Evolutionary conservation across 805 yeast genomes (phyloP).

Genomic region (Alloascoidea africana): DNA sequence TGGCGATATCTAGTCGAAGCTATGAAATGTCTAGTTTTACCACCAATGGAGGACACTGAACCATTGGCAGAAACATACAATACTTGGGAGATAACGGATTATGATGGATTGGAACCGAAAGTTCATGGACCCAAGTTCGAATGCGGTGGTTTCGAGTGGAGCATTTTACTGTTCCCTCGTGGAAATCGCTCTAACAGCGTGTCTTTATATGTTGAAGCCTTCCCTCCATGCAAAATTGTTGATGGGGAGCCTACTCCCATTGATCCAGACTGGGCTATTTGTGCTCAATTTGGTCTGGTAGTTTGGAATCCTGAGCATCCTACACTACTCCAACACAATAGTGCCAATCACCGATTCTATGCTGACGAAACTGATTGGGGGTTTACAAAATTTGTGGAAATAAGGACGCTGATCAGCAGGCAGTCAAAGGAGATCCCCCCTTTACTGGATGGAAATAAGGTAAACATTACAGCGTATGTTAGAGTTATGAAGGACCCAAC

Average conservation of each 20-base stretch:
- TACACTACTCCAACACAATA: slow-evolving; percentile 37
- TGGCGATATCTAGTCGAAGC: too few relatives aligned
- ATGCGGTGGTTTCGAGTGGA: slow-evolving; percentile 20
- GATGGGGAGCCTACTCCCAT: slow-evolving; percentile 1
- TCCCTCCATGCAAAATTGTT: slow-evolving; percentile 19
- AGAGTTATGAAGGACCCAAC: slow-evolving; percentile 77
- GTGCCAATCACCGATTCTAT: slow-evolving; percentile 68
- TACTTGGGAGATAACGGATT: slow-evolving; percentile 22
- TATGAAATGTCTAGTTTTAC: slow-evolving; percentile 1
- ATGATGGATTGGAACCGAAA: slow-evolving; percentile 19
- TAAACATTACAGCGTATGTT: slow-evolving; percentile 66
- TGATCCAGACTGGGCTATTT: slow-evolving; percentile 53
- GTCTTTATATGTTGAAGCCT: slow-evolving; percentile 74
- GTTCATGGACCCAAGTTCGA: slow-evolving; percentile 16
- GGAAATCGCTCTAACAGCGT: slow-evolving; percentile 48
- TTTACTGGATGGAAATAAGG: slow-evolving; percentile 33
- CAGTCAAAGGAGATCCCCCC: slow-evolving; percentile 22
- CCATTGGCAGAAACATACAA: neutral
- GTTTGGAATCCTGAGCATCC: slow-evolving; percentile 73
- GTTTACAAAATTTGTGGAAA: slow-evolving; percentile 60
- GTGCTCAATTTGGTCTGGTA: slow-evolving; percentile 81
- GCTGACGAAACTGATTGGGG: slow-evolving; percentile 90
- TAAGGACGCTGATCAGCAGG: slow-evolving; percentile 24
- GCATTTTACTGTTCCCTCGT: slow-evolving; percentile 59
- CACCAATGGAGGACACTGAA: slow-evolving; percentile 8